Evolutionary conservation across 805 yeast species (phyloP).

Genomic region (Kluyveromyces starmeri): DNA sequence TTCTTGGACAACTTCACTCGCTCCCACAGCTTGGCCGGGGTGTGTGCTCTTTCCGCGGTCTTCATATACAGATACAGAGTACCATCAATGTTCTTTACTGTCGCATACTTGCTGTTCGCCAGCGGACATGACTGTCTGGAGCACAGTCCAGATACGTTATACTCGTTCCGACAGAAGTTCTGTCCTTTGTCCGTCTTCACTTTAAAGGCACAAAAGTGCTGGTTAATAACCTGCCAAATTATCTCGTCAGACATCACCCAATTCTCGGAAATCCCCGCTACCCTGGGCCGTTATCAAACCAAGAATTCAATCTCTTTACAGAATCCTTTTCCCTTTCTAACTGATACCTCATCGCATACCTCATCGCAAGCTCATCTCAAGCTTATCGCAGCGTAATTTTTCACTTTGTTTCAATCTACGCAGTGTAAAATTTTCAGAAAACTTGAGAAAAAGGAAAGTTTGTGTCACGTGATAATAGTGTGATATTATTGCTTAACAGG

Average conservation of each 20-base stretch:
- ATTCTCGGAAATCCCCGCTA: too few relatives aligned
- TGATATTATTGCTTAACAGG: too few relatives aligned
- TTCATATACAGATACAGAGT: slow-evolving; percentile 83
- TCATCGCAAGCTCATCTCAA: too few relatives aligned
- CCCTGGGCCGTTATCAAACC: too few relatives aligned
- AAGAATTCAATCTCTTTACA: too few relatives aligned
- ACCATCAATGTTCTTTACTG: slow-evolving; percentile 75
- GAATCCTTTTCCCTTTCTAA: too few relatives aligned
- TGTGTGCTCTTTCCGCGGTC: slow-evolving; percentile 95
- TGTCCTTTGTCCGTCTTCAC: slow-evolving; percentile 82
- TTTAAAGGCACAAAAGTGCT: slow-evolving; percentile 92
- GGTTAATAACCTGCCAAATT: slow-evolving; percentile 95
- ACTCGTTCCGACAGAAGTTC: slow-evolving; percentile 91
- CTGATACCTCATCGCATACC: neutral
- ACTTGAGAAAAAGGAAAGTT: slow-evolving; percentile 4
- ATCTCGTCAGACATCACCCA: slow-evolving; percentile 59
- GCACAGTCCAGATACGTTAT: slow-evolving; percentile 92
- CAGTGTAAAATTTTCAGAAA: slow-evolving; percentile 8
- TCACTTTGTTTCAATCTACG: too few relatives aligned
- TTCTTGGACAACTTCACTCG: slow-evolving; percentile 84
- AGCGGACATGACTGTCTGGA: slow-evolving; percentile 90
- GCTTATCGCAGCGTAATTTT: too few relatives aligned
- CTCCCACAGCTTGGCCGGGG: slow-evolving; percentile 93
- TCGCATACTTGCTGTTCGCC: slow-evolving; percentile 88
- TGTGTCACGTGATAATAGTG: too few relatives aligned